Base-by-base conservation (phyloP, 2,329 filamentous ascomycete species). In the Lizonia empirigonia region DNA sequence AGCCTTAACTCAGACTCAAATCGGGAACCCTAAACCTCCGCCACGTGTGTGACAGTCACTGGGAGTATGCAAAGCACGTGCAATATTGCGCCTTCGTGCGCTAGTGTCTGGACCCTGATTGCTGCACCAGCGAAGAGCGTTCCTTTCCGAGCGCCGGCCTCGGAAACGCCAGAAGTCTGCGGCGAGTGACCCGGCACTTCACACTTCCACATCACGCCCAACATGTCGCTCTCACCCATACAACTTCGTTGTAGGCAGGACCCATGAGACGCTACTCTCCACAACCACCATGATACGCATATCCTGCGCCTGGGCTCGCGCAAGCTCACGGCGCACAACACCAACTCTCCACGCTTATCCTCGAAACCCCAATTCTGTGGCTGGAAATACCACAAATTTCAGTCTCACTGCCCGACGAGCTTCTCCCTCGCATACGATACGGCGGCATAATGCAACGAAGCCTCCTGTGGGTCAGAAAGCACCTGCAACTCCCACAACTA, bases 271-370 rank as follows among this genome's bases (percentile, higher is more conserved):
- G 22, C 4, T 32, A 34, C 3, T 30, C 18, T 49, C 53, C 34
- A 41, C 51, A 36, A 10, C 57, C 62, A 56, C 56, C 63, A 71
- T 71, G 69, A 69, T 70, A 60, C 58, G 46, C 27, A 53, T 57
- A 37, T 42, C 58, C 45, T 55, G 65, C 67, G 67, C 63, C 65
- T 61, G 60, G 65, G 55, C 58, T 42, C 61, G 57, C 40, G 24
- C 46, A 20, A 60, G 61, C 44, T 56, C 63, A 30, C 45, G 62
- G 62, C 68, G 67, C 68, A 65, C 27, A 37, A 12, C 36, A 15
- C 48, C 30, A 33, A 42, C 42, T 38, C 40, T 44, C 38, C 40
- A 41, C 51, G 41, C 41, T 42, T 40, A 46, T 19, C 23, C 54
- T 42, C 55, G 48, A 50, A 55, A 55, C 45, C 32, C 48, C 29